Conservation (phyloP, 352 stramenopile species). For the Elongisporangium anandrum region DNA sequence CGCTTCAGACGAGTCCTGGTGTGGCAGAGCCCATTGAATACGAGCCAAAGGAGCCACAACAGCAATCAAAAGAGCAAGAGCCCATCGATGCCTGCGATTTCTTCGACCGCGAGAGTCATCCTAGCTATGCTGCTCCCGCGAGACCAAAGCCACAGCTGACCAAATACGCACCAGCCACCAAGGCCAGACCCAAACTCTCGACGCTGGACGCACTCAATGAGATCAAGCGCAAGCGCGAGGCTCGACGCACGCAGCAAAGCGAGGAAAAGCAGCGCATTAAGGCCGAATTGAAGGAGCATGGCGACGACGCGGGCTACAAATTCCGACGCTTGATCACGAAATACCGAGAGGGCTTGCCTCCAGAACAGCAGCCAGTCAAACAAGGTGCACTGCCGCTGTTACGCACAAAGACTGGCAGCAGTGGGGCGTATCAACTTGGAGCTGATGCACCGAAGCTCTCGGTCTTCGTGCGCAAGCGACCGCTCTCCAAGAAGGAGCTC, state of each 20-base stretch:
- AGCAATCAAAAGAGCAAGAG: constrained; percentile 6
- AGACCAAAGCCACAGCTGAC: constrained; percentile 20
- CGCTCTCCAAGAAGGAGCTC: constrained; percentile 61
- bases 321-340: constrained; percentile 62
- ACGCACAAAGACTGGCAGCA: background rate
- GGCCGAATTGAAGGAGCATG: constrained; percentile 54
- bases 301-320: constrained; percentile 72
- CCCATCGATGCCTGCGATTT: background rate
- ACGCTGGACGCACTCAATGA: constrained; percentile 53
- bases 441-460: constrained; percentile 28
- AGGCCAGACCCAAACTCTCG: constrained; percentile 31
- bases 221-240: constrained; percentile 69
- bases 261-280: constrained; percentile 70
- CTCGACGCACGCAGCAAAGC: constrained; percentile 43
- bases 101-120: constrained; percentile 4
- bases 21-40: constrained; percentile 8
- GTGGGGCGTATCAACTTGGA: background rate
- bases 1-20: constrained; percentile 1
- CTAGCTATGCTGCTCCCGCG: constrained; percentile 4
- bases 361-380: constrained; percentile 16
- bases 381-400: constrained; percentile 4
- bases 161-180: constrained; percentile 7
- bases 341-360: constrained; percentile 41
- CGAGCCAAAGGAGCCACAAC: constrained; percentile 3
- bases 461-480: constrained; percentile 69